Evolutionary conservation across 2,329 filamentous ascomycete genomes (phyloP).

Genomic region (Graphium sp.): DNA sequence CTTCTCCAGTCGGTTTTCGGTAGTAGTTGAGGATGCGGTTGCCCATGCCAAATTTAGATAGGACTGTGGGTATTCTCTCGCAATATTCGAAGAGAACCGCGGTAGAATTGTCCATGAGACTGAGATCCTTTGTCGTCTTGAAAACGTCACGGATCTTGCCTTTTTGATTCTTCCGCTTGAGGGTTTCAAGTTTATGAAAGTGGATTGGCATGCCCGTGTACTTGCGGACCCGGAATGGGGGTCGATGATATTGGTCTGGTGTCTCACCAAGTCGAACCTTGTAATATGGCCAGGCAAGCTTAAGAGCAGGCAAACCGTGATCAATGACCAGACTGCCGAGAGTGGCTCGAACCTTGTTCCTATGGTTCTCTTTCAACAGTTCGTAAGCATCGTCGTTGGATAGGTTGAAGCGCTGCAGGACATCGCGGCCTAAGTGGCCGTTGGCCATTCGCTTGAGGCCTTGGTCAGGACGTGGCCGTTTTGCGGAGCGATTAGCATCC

Average conservation of each 20-base stretch:
- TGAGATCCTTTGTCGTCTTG: conserved; percentile 63
- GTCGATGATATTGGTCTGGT: conserved; percentile 71
- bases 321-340: conserved; percentile 86
- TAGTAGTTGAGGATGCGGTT: conserved; percentile 96
- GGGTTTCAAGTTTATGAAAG: conserved; percentile 52
- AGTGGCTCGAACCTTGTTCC: conserved; percentile 86
- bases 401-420: conserved; percentile 78
- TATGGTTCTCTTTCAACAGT: conserved; percentile 87
- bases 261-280: conserved; percentile 64
- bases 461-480: conserved; percentile 36
- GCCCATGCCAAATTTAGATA: conserved; percentile 97
- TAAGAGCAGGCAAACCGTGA: conserved; percentile 81
- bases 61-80: conserved; percentile 76
- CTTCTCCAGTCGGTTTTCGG: conserved; percentile 56
- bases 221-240: conserved; percentile 55
- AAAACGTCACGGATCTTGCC: conserved; percentile 69
- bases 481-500: conserved; percentile 44
- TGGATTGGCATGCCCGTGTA: conserved; percentile 50
- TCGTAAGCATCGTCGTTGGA: conserved; percentile 96
- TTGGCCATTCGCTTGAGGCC: conserved; percentile 52
- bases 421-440: conserved; percentile 52
- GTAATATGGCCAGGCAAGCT: conserved; percentile 92
- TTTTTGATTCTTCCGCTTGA: conserved; percentile 72
- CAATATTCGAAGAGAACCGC: conserved; percentile 88
- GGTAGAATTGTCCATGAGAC: conserved; percentile 75